Evolutionary conservation across 139 green algal species (phyloP).

Genomic region (Chlorella ohadii): DNA sequence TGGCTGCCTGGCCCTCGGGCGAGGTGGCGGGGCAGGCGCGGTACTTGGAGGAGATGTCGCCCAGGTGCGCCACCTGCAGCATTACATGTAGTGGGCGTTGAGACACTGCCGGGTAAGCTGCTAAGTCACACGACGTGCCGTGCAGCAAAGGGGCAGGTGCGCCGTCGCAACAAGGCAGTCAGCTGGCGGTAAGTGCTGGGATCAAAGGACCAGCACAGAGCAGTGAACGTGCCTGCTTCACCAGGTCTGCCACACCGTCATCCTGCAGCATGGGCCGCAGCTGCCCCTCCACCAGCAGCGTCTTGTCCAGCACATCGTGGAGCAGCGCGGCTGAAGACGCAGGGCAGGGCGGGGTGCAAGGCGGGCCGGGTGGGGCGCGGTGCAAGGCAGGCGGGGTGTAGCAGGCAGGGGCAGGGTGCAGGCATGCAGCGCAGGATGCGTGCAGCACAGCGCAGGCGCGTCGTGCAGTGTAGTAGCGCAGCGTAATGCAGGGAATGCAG

Average conservation of each 20-base stretch:
- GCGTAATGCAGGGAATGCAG: not conserved
- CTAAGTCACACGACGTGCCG: too few species aligned
- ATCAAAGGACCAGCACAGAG: too few species aligned
- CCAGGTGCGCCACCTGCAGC: constrained; percentile 53
- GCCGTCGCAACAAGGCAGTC: too few species aligned
- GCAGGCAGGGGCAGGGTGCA: too few species aligned
- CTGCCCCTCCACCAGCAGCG: constrained; percentile 47
- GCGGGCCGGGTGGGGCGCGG: not conserved
- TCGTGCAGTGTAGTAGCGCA: not conserved
- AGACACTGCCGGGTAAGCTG: too few species aligned
- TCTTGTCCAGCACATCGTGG: constrained; percentile 69
- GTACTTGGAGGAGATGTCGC: constrained; percentile 60
- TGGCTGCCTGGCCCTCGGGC: constrained; percentile 28
- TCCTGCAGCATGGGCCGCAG: constrained; percentile 65
- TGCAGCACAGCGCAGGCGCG: not conserved
- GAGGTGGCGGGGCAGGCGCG: constrained; percentile 42
- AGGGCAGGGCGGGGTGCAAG: not conserved
- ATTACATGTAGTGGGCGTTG: too few species aligned
- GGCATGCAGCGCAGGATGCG: not conserved
- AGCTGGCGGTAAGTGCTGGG: too few species aligned
- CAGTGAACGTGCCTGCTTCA: constrained; percentile 27
- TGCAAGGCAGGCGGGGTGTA: not conserved
- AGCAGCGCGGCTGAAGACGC: constrained; percentile 61
- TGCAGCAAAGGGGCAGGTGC: too few species aligned
- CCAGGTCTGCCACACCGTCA: constrained; percentile 51